Base-by-base conservation (phyloP, 306 rosid species). In the Urtica urens region DNA sequence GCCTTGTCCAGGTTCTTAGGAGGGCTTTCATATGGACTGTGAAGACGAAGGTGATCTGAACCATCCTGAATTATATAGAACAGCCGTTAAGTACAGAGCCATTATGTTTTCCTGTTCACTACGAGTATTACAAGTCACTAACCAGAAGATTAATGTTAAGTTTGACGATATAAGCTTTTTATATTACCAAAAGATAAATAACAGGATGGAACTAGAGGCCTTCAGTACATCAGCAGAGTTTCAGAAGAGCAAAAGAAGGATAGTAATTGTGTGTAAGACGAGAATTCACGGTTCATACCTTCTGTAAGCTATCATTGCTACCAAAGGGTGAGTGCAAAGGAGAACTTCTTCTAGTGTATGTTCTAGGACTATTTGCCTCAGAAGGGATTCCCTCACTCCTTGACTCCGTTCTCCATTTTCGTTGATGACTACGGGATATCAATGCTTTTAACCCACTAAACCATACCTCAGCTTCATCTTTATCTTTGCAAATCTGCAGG, bases 381-480 rank as follows among this genome's bases (percentile, higher is more conserved):
- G 99, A 92, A 38, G 83, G 85, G 68, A 82, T 65, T 55, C 99
- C 87, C 65, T 85, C 99, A 75, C 99, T 92, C 79, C 86, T 82
- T 55, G 99, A 92, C 57, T 92, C 99, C 19, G 93, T 85, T 76
- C 96, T 85, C 99, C 96, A 82, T 78, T 85, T 92, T 48, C 83
- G 77, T 28, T 69, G 76, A 68, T 79, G 94, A 69, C 90, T 69
- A 43, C 93, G 87, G 21, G 93, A 73, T 69, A 92, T 82, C 65
- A 92, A 73, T 45, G 94, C 94, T 77, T 92, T 92, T 67, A 92
- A 73, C 46, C 99, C 99, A 65, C 96, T 85, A 63, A 92, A 92
- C 99, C 99, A 92, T 57, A 77, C 94, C 70, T 92, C 99, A 52
- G 99, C 93, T 72, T 92, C 99, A 73, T 92, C 99, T 77, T 92